Base-by-base conservation (phyloP, 179 eudicot genomes). In the Beta lomatogona region DNA sequence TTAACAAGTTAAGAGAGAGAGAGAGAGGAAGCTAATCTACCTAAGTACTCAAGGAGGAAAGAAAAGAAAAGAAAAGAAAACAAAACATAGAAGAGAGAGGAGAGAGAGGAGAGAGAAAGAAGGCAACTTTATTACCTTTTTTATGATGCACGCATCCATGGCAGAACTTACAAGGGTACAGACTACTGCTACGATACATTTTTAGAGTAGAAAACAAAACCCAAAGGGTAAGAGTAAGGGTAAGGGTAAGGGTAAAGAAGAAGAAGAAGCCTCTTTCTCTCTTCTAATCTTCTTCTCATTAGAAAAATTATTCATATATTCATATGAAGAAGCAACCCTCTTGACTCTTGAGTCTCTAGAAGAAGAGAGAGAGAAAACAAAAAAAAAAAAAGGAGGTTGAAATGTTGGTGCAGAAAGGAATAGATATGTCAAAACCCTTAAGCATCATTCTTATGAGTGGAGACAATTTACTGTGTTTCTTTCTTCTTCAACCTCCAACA, bases 121-220 rank as follows among this genome's bases (percentile, higher is more conserved):
- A 48, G 64, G 66, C 73, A 75, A 54, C 80, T 80, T 84, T 80
- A 80, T 71, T 80, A 81, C 53, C 87, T 84, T 84, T 84, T 81
- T 84, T 74, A 81, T 73, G 84, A 77, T 84, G 82, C 84, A 84
- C 87, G 87, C 84, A 84, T 84, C 86, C 86, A 84, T 84, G 84
- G 82, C 86, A 64, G 75, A 72, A 61, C 77, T 28, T 58, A 70
- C 71, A 83, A 78, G 81, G 73, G 50, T 73, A 48, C 80, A 79
- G 45, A 57, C 41, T 75, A 71, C 82, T 74, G 46, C 25, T 61
- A 41, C 72, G 52, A 31, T 68, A 31, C 76, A 79, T 12, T 55
- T 70, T 13, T 74, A 6, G 66, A 54, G 22, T 64, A 75, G 55
- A 65, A n/a, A n/a, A 53, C 36, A 65, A 54, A 53, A 68, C 4